Conservation (phyloP, 495 filamentous ascomycete genomes). For the Apiosordaria backusii region DNA sequence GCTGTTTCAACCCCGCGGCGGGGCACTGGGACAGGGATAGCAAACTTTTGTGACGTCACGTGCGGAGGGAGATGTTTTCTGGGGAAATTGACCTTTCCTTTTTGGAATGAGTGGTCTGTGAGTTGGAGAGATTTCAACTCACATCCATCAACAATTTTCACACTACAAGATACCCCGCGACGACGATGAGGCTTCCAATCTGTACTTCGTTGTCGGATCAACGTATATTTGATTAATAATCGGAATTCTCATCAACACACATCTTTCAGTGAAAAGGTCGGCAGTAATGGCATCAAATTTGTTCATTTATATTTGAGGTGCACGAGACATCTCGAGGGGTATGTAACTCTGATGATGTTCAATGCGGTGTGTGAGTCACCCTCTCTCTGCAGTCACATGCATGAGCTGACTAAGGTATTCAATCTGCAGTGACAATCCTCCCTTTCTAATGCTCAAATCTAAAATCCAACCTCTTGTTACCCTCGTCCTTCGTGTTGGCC, state of each 20-base stretch:
- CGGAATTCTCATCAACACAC: too few species aligned
- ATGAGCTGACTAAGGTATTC: not conserved
- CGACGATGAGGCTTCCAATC: too few species aligned
- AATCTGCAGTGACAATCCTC: not conserved
- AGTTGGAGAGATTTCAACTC: too few species aligned
- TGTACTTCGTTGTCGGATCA: too few species aligned
- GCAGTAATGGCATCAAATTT: not conserved
- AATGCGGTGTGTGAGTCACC: not conserved
- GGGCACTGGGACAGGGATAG: not conserved
- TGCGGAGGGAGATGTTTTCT: not conserved
- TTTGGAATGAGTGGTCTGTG: too few species aligned
- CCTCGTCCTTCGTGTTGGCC: slow-evolving; percentile 61
- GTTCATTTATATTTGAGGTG: not conserved
- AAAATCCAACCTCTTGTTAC: slow-evolving; percentile 70
- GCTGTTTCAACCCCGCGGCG: not conserved
- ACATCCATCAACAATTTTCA: too few species aligned
- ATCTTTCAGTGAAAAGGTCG: too few species aligned
- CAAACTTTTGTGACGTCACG: not conserved
- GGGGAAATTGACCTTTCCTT: not conserved
- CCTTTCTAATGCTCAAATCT: slow-evolving; percentile 41
- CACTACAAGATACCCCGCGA: too few species aligned
- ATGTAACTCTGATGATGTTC: not conserved
- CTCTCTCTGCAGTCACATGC: not conserved
- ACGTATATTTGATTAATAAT: too few species aligned
- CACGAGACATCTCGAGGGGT: not conserved